A percentile compares a stretch with the other conserved stretches of the same genome.
These are phyloP conservation scores for Quambalaria eucalypti DNA, from an alignment of 1,284 basidiomycete genomes.

Conservation along the genomic window DNA sequence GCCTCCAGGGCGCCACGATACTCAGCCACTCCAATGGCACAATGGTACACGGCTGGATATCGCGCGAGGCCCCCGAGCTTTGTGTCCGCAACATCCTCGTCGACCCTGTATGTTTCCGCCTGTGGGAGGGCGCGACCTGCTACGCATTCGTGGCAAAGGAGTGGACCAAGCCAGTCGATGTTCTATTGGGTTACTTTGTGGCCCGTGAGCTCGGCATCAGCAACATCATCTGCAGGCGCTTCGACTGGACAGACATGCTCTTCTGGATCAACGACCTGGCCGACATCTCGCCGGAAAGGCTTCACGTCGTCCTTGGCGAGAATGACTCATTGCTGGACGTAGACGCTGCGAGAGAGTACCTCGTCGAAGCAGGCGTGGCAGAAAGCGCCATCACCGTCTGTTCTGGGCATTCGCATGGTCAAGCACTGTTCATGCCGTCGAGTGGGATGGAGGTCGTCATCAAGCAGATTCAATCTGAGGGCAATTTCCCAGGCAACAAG, in stretches of 20 bases:
- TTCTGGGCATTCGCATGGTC: constrained; percentile 8
- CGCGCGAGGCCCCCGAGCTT: constrained; percentile 11
- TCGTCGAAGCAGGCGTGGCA: constrained; percentile 9
- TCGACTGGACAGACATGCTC: constrained; percentile 13
- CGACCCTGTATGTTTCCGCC: constrained; percentile 19
- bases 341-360: constrained; percentile 10
- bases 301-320: constrained; percentile 11
- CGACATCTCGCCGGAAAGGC: background rate
- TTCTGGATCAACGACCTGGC: constrained; percentile 17
- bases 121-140: constrained; percentile 19
- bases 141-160: constrained; percentile 11
- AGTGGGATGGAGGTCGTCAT: background rate
- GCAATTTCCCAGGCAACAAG: no score
- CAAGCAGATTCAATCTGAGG: background rate
- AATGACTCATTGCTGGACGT: constrained; percentile 16
- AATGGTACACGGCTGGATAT: constrained; percentile 17
- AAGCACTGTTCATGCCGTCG: constrained; percentile 7
- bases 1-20: constrained; percentile 5
- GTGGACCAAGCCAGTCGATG: constrained; percentile 15
- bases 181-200: constrained; percentile 22
- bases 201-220: constrained; percentile 15
- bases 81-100: constrained; percentile 12
- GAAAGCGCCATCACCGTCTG: constrained; percentile 9
- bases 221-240: constrained; percentile 12
- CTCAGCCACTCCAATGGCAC: constrained; percentile 17